These are phyloP conservation scores for Astrothelium subdiscretum DNA, from an alignment of 495 filamentous ascomycete genomes.

Conservation along the genomic window DNA sequence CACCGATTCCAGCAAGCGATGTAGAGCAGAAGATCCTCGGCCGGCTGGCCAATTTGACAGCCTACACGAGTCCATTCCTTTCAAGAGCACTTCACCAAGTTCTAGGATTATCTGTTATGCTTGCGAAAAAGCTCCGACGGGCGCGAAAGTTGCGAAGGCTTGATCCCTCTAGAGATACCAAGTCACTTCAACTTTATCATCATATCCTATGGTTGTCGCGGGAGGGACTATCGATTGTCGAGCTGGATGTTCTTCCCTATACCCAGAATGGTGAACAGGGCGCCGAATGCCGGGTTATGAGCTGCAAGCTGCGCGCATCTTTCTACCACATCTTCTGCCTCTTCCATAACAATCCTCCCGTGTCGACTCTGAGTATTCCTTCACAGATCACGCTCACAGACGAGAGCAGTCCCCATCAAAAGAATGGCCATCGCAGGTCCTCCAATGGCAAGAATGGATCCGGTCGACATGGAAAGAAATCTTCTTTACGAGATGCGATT, in stretches of 20 bases:
- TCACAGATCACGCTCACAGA: constrained; percentile 8
- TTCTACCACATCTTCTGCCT: constrained; percentile 96
- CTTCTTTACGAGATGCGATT: constrained; percentile 30
- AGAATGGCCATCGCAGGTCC: constrained; percentile 3
- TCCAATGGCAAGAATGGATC: constrained; percentile 12
- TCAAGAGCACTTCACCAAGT: constrained; percentile 78
- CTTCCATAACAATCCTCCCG: constrained; percentile 69
- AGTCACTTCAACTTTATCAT: constrained; percentile 73
- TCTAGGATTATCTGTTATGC: constrained; percentile 77
- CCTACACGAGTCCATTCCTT: constrained; percentile 59
- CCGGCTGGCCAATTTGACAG: constrained; percentile 64
- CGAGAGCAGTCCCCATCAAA: constrained; percentile 7
- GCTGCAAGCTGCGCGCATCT: constrained; percentile 81
- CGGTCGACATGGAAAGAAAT: constrained; percentile 17
- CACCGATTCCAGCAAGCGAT: neutral
- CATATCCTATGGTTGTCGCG: constrained; percentile 93
- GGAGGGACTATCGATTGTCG: constrained; percentile 77
- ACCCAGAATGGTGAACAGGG: constrained; percentile 44
- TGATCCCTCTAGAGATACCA: constrained; percentile 66
- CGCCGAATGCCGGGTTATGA: constrained; percentile 55
- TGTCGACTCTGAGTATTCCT: constrained; percentile 36
- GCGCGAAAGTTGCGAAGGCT: constrained; percentile 76
- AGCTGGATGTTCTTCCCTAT: constrained; percentile 72
- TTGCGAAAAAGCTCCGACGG: constrained; percentile 71
- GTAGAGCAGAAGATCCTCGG: constrained; percentile 93